These are phyloP conservation scores for Tripterygium wilfordii DNA, from an alignment of 177 flowering plant genomes.

Conservation along the genomic window DNA sequence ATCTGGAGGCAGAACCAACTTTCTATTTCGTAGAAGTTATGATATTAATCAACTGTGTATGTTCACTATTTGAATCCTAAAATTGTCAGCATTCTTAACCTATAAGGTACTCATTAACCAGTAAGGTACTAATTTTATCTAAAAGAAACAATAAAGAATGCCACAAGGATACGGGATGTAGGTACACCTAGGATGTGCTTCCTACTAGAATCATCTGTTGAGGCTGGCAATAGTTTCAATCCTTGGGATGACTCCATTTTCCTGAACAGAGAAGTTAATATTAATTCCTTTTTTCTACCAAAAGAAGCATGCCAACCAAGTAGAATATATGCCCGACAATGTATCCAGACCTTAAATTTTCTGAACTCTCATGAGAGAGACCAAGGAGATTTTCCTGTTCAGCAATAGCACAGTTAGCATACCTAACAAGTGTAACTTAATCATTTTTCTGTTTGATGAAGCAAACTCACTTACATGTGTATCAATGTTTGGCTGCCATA, in stretches of 20 bases:
- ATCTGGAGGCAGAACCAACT: too few species aligned
- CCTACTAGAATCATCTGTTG: slow-evolving; percentile 65
- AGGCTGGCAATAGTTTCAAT: slow-evolving; percentile 50
- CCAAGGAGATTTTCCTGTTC: slow-evolving; percentile 45
- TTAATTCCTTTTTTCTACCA: slow-evolving; percentile 6
- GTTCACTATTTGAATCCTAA: too few species aligned
- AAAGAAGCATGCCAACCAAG: background rate
- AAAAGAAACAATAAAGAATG: too few species aligned
- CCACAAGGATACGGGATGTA: slow-evolving; percentile 63
- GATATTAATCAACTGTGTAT: too few species aligned
- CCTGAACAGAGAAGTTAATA: slow-evolving; percentile 40
- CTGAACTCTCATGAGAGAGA: slow-evolving; percentile 29
- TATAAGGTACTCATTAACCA: too few species aligned
- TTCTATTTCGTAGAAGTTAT: too few species aligned
- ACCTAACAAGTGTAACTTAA: too few species aligned
- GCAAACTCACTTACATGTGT: too few species aligned
- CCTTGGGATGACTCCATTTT: slow-evolving; percentile 45
- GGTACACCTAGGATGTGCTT: slow-evolving; percentile 46
- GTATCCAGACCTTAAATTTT: slow-evolving; percentile 43
- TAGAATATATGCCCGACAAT: background rate
- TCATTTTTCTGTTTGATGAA: too few species aligned
- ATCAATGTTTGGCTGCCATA: slow-evolving; percentile 47
- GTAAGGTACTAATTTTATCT: too few species aligned
- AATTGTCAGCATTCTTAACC: too few species aligned
- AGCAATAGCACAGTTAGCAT: too few species aligned